Evolutionary conservation across 164 flowering plant species (phyloP).

Genomic region (Vitis cinerea): DNA sequence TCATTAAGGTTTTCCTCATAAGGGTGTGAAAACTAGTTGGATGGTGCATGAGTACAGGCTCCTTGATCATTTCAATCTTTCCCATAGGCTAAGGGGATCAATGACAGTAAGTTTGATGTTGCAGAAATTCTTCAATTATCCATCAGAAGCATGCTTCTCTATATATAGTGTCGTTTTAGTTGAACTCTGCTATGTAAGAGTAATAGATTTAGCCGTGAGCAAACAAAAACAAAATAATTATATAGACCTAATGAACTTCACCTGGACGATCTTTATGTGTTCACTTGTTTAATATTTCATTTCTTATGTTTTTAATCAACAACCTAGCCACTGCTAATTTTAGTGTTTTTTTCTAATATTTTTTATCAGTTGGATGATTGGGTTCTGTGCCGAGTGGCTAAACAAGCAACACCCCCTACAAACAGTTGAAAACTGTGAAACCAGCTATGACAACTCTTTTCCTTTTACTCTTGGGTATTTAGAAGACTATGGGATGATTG

Average conservation of each 20-base stretch:
- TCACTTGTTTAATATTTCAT: no score
- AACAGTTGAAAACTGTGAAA: conserved; percentile 6
- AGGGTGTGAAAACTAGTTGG: conserved; percentile 54
- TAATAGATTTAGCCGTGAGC: not conserved
- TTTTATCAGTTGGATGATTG: conserved; percentile 38
- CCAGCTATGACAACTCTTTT: not conserved
- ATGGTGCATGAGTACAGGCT: conserved; percentile 53
- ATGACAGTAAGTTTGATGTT: conserved; percentile 29
- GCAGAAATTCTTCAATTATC: no score
- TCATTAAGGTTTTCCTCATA: conserved; percentile 54
- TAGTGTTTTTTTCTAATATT: no score
- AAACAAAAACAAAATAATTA: not conserved
- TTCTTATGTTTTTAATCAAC: no score
- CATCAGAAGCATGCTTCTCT: no score
- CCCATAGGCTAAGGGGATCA: conserved; percentile 25
- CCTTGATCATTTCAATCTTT: conserved; percentile 17
- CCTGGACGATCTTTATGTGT: no score
- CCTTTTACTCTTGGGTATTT: conserved; percentile 1
- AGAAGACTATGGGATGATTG: conserved; percentile 9
- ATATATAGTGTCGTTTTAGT: no score
- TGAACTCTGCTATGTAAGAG: not conserved
- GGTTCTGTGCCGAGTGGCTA: conserved; percentile 39
- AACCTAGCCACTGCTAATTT: no score
- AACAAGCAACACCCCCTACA: conserved; percentile 15
- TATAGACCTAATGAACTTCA: not conserved